Conservation (phyloP, 139 green algal genomes). For the Pedinophyceae sp. region DNA sequence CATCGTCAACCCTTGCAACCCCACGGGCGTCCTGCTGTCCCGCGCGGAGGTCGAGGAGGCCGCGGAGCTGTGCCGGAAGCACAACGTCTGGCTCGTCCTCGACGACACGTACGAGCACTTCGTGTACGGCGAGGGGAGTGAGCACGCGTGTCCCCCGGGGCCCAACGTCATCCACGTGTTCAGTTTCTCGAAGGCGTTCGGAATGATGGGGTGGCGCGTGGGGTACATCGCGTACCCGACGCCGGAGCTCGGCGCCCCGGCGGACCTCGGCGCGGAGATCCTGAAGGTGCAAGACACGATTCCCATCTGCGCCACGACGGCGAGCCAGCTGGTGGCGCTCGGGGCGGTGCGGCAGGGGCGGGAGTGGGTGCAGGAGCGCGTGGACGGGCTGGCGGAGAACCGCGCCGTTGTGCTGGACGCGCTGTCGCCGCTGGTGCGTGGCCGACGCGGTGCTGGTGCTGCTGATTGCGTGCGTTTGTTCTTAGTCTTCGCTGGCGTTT, state of each 20-base stretch:
- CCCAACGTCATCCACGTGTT: slow-evolving; percentile 71
- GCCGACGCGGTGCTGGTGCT: too few relatives aligned
- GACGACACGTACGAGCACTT: slow-evolving; percentile 95
- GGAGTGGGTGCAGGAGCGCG: slow-evolving; percentile 33
- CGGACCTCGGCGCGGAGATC: slow-evolving; percentile 26
- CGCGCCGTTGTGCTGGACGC: slow-evolving; percentile 34
- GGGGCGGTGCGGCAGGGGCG: slow-evolving; percentile 29
- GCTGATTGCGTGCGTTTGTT: too few relatives aligned
- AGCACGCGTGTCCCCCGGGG: slow-evolving; percentile 38
- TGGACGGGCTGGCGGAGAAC: slow-evolving; percentile 28
- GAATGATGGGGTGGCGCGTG: slow-evolving; percentile 41
- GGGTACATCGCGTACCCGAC: slow-evolving; percentile 60
- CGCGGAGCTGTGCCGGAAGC: slow-evolving; percentile 28
- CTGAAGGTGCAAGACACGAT: slow-evolving; percentile 85
- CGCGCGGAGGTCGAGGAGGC: slow-evolving; percentile 37
- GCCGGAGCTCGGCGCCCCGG: background rate
- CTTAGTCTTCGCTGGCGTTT: too few relatives aligned
- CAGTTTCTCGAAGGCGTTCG: slow-evolving; percentile 64
- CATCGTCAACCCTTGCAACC: slow-evolving; percentile 75
- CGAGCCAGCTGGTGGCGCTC: slow-evolving; percentile 39
- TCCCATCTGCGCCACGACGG: slow-evolving; percentile 63
- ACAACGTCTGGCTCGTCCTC: slow-evolving; percentile 68
- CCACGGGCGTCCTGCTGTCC: slow-evolving; percentile 59
- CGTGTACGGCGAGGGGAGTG: slow-evolving; percentile 32
- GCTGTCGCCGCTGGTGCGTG: slow-evolving; percentile 42